Evolutionary conservation across 106 monocot species (phyloP).

Genomic region (Apostasia ramifera): DNA sequence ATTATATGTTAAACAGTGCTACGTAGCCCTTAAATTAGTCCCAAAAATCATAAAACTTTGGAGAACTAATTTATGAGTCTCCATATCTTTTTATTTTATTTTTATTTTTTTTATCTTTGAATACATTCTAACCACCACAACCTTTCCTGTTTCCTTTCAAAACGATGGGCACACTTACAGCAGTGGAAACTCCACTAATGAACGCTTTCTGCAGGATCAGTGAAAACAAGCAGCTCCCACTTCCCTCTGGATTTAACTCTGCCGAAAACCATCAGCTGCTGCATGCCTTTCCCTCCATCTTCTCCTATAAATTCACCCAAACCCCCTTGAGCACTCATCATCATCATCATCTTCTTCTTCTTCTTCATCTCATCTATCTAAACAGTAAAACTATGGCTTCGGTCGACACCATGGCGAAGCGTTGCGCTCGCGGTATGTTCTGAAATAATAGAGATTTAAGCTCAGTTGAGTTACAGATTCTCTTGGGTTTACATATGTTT

Average conservation of each 20-base stretch:
- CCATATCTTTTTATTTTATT: no score
- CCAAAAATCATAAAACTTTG: no score
- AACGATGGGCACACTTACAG: no score
- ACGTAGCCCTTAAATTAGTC: no score
- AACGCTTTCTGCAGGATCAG: not conserved
- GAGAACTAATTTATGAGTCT: no score
- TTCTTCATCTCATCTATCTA: not conserved
- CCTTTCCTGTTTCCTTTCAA: no score
- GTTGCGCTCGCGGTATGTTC: conserved; percentile 36
- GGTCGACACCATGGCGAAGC: conserved; percentile 31
- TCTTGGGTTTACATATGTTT: not conserved
- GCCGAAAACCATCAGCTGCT: conserved; percentile 9
- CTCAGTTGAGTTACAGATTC: not conserved
- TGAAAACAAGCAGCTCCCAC: not conserved
- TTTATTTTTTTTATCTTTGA: no score
- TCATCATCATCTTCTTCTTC: not conserved
- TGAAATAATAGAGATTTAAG: no score
- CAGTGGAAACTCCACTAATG: no score
- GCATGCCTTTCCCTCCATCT: not conserved
- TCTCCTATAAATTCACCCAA: not conserved
- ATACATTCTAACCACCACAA: no score
- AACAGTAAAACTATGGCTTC: conserved; percentile 8
- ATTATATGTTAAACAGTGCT: no score
- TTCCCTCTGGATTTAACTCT: not conserved
- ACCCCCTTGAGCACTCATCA: not conserved